These are phyloP conservation scores for Leucaena leucocephala DNA, from an alignment of 306 rosid genomes.

Conservation along the genomic window DNA sequence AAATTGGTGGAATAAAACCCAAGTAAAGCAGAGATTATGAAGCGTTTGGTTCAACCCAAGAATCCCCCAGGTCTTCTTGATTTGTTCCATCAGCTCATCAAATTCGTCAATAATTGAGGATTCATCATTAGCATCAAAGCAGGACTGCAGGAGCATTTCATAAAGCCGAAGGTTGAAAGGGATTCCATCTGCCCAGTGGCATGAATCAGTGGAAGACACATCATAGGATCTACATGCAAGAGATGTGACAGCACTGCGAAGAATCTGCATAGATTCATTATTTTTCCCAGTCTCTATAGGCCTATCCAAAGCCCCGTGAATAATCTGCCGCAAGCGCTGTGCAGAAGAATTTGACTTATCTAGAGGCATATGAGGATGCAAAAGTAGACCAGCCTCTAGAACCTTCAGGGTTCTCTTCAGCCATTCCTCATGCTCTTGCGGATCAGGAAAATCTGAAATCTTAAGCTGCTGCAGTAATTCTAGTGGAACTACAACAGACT, in stretches of 20 bases:
- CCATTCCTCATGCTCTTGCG: constrained; percentile 82
- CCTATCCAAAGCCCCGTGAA: constrained; percentile 78
- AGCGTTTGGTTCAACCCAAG: constrained; percentile 84
- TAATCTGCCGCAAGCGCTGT: constrained; percentile 76
- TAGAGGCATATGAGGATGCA: constrained; percentile 75
- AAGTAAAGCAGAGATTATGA: constrained; percentile 92
- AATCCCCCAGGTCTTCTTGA: constrained; percentile 97
- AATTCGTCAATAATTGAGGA: constrained; percentile 80
- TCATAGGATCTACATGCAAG: constrained; percentile 87
- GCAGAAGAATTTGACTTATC: constrained; percentile 77
- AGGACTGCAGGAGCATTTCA: constrained; percentile 82
- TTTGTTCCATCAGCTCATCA: constrained; percentile 96
- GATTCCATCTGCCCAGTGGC: constrained; percentile 99
- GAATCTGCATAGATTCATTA: constrained; percentile 92
- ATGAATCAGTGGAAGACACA: constrained; percentile 72
- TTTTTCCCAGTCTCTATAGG: constrained; percentile 89
- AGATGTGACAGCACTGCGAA: constrained; percentile 82
- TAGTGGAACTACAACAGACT: constrained; percentile 90
- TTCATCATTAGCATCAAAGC: constrained; percentile 80
- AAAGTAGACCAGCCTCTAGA: constrained; percentile 93
- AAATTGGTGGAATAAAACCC: constrained; percentile 95
- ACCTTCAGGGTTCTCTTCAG: constrained; percentile 83
- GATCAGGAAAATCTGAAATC: constrained; percentile 83
- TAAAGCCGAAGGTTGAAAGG: constrained; percentile 91
- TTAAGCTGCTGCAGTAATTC: constrained; percentile 96